Evolutionary conservation across 140 eudicot species (phyloP), one percentile per base, ranked within the genome.

Genomic region (Oenanthe javanica): DNA sequence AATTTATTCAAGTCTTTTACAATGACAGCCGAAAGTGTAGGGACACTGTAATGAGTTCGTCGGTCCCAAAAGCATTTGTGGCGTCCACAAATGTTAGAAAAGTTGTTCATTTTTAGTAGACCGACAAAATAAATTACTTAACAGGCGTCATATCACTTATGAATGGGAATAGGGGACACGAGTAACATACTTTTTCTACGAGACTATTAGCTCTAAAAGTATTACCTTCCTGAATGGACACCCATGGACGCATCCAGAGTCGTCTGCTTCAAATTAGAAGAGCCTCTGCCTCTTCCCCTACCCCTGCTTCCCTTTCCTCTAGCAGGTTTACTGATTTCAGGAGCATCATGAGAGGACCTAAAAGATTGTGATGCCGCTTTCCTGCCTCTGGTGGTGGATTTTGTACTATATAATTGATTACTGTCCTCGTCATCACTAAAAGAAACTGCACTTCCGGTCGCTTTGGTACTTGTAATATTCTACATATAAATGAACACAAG

Each of bases 371-470:
- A 86, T 36, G 90, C 57, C 52, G 82, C 93, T 86, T 90, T 90
- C 86, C 84, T 82, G 72, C 97, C 90, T 79, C 87, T 79, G 76
- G 76, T 86, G 14, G 88, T 79, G 27, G 93, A 76, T 79, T 84
- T 95, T 75, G 86, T 75, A 49, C 89, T 90, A 36, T 81, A 51
- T 50, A 89, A 40, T 70, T 80, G 86, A 61, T 92, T 80, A 45
- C 84, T 59, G 19, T 94, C 97, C 59, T 95, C 99, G 82, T 92
- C 97, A 80, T 95, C 99, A 87, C 99, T 95, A 82, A 95, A 92
- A 59, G 99, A 85, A 81, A 75, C 93, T 73, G 89, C 92, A 88
- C 77, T 85, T 78, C 86, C 90, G 55, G 61, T 84, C 77, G 91
- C 96, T 76, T 80, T 83, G 59, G 85, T 91, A 72, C 81, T 81